Evolutionary conservation across 2,329 filamentous ascomycete species (phyloP).

Genomic region (Sclerotinia borealis): DNA sequence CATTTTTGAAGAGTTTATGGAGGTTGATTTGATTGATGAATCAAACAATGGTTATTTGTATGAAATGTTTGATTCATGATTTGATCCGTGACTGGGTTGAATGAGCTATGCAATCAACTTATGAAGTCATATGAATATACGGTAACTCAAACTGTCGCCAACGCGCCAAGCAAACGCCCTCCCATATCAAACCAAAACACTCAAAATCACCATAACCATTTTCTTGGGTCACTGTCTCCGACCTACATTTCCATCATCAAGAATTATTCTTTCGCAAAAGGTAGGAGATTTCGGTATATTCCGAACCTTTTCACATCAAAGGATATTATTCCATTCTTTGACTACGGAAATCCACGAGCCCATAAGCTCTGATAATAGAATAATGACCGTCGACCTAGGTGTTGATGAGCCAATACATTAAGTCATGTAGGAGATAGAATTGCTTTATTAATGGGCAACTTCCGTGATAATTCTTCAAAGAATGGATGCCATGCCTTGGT

Average conservation of each 20-base stretch:
- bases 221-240: rapidly evolving
- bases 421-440: not conserved
- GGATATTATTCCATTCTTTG: not conserved
- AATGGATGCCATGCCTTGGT: not conserved
- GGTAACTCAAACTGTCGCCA: too few relatives aligned
- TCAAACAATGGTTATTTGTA: not conserved
- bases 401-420: not conserved
- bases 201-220: too few relatives aligned
- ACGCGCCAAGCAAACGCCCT: not conserved
- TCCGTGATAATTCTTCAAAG: not conserved
- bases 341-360: not conserved
- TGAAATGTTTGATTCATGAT: not conserved
- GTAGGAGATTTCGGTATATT: not conserved
- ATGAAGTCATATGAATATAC: not conserved
- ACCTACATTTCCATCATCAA: not conserved
- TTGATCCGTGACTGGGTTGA: not conserved
- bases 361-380: not conserved
- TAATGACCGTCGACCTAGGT: not conserved
- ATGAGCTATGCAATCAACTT: not conserved
- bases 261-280: not conserved
- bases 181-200: not conserved
- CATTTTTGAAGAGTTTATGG: conserved; percentile 16
- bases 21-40: not conserved
- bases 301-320: not conserved
- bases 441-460: not conserved